Evolutionary conservation across 106 monocot species (phyloP).

Genomic region (Acorus calamus): DNA sequence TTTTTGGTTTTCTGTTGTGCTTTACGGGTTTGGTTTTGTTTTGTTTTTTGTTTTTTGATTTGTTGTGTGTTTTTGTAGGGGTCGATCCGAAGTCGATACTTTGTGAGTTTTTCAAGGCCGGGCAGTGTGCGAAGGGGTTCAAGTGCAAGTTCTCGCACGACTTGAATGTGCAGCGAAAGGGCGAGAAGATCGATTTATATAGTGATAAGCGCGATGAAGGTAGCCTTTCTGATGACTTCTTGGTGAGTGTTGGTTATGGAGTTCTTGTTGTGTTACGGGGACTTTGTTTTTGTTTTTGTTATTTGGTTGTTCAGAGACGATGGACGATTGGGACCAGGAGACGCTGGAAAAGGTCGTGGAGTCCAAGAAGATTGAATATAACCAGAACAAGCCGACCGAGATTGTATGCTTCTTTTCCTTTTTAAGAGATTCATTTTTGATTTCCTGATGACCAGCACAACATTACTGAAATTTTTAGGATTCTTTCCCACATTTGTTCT

Average conservation of each 20-base stretch:
- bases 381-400: slow-evolving; percentile 91
- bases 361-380: slow-evolving; percentile 73
- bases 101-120: slow-evolving; percentile 93
- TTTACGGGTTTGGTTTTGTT: neutral
- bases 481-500: too few species aligned
- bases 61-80: slow-evolving; percentile 29
- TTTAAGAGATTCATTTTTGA: neutral
- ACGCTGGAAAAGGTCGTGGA: slow-evolving; percentile 86
- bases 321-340: slow-evolving; percentile 99
- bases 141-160: slow-evolving; percentile 98
- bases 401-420: slow-evolving; percentile 57
- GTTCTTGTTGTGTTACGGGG: neutral
- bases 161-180: slow-evolving; percentile 92
- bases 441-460: neutral
- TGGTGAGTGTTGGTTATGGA: neutral
- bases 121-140: slow-evolving; percentile 86
- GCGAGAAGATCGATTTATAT: slow-evolving; percentile 92
- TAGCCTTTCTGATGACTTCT: neutral
- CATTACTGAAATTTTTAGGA: too few species aligned
- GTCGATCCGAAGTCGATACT: slow-evolving; percentile 97
- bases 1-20: neutral
- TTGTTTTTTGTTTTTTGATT: neutral
- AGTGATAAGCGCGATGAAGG: slow-evolving; percentile 78
- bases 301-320: slow-evolving; percentile 37
- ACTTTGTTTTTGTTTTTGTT: neutral